Conservation (phyloP, 1,284 basidiomycete genomes). For the Malassezia nana region DNA sequence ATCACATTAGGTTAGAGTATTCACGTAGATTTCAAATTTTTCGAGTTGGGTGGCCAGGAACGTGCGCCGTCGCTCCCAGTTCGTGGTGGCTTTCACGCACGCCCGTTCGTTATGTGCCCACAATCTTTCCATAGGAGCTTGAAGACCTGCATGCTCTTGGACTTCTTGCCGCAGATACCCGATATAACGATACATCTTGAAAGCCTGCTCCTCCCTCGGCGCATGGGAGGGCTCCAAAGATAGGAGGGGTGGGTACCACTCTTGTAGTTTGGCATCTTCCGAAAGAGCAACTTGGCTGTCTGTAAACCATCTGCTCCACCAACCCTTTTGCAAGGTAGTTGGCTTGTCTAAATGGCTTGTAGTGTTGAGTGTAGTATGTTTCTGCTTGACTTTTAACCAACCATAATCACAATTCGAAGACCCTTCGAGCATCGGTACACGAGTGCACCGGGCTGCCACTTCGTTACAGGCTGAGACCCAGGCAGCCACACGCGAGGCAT, state of each 20-base stretch:
- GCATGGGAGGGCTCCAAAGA: constrained; percentile 73
- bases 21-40: constrained; percentile 82
- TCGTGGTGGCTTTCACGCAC: constrained; percentile 64
- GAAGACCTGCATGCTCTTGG: constrained; percentile 69
- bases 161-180: constrained; percentile 64
- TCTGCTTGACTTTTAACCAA: constrained; percentile 55
- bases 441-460: constrained; percentile 86
- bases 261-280: constrained; percentile 44
- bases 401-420: constrained; percentile 99
- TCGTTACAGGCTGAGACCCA: constrained; percentile 64
- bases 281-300: neutral
- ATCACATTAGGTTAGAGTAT: neutral
- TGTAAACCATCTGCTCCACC: neutral
- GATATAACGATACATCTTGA: constrained; percentile 22
- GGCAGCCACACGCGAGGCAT: neutral
- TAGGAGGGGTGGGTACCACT: constrained; percentile 82
- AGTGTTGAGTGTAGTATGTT: neutral
- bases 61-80: constrained; percentile 85
- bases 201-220: constrained; percentile 71
- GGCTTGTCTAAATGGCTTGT: neutral
- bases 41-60: constrained; percentile 81
- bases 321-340: neutral
- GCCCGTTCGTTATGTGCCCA: constrained; percentile 61
- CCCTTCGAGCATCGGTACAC: constrained; percentile 83
- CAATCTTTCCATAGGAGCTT: constrained; percentile 75